Evolutionary conservation across 371 early-diverging fungal genomes (phyloP).

Genomic region (Capillidium rhysosporum): DNA sequence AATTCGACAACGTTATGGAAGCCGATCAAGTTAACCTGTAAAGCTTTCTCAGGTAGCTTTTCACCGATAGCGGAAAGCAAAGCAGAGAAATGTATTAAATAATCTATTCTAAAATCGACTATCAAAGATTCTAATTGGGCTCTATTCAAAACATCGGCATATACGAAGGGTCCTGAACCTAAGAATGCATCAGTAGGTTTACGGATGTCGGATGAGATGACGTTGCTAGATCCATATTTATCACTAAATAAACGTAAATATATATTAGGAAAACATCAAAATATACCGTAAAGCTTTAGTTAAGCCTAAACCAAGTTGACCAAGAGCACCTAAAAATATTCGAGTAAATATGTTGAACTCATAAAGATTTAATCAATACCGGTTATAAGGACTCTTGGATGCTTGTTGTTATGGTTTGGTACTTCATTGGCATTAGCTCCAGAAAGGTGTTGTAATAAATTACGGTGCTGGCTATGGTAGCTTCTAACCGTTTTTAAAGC

Average conservation of each 20-base stretch:
- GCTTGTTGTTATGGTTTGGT: neutral
- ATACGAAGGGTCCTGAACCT: slow-evolving; percentile 28
- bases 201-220: slow-evolving; percentile 31
- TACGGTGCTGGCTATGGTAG: neutral
- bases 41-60: slow-evolving; percentile 23
- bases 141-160: slow-evolving; percentile 30
- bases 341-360: neutral
- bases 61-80: slow-evolving; percentile 32
- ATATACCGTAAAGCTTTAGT: slow-evolving; percentile 21
- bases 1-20: slow-evolving; percentile 34
- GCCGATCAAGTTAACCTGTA: slow-evolving; percentile 29
- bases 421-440: neutral
- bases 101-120: slow-evolving; percentile 30
- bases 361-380: slow-evolving; percentile 12
- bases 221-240: slow-evolving; percentile 20
- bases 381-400: slow-evolving; percentile 27
- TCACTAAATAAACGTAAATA: neutral
- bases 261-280: neutral
- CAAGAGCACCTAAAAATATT: slow-evolving; percentile 16
- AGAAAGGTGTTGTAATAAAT: neutral
- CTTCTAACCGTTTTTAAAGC: neutral
- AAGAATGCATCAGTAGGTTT: slow-evolving; percentile 20
- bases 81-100: slow-evolving; percentile 34
- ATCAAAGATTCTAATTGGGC: slow-evolving; percentile 27
- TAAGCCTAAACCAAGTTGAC: slow-evolving; percentile 34